Conservation (phyloP, 2,329 filamentous ascomycete species). For the Sporothrix brunneoviolacea region DNA sequence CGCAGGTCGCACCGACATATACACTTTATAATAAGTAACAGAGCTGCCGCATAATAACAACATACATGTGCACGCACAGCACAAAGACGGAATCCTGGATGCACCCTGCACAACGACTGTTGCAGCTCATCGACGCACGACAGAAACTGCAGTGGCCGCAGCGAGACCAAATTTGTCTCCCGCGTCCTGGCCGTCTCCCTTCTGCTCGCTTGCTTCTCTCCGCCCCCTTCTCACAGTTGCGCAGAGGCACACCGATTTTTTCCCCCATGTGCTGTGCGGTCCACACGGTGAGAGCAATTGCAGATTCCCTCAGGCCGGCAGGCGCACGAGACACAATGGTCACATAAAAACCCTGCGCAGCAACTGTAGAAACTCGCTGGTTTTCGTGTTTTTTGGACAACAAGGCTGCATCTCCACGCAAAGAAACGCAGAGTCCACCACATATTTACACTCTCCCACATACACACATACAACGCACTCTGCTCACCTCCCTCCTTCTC, state of each 20-base stretch:
- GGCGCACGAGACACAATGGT: neutral
- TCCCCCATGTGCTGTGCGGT: neutral
- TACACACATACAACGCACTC: no score
- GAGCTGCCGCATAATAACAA: neutral
- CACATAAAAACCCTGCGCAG: neutral
- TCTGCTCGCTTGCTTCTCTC: neutral
- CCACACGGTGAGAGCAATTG: neutral
- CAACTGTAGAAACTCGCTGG: no score
- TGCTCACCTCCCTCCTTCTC: neutral
- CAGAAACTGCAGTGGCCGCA: neutral
- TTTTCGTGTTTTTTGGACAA: neutral
- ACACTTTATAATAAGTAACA: no score
- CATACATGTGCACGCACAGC: neutral
- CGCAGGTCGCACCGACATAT: neutral
- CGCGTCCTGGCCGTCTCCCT: neutral
- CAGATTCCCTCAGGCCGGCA: no score
- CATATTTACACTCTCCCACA: neutral
- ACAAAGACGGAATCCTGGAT: conserved; percentile 5
- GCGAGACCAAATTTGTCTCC: conserved; percentile 1
- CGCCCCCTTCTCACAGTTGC: neutral
- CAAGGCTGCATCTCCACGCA: conserved; percentile 1
- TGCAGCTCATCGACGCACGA: neutral
- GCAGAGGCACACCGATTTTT: neutral
- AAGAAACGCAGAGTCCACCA: neutral
- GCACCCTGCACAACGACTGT: neutral